Evolutionary conservation across 2,329 filamentous ascomycete species (phyloP).

Genomic region (Nannizziopsis barbatae): DNA sequence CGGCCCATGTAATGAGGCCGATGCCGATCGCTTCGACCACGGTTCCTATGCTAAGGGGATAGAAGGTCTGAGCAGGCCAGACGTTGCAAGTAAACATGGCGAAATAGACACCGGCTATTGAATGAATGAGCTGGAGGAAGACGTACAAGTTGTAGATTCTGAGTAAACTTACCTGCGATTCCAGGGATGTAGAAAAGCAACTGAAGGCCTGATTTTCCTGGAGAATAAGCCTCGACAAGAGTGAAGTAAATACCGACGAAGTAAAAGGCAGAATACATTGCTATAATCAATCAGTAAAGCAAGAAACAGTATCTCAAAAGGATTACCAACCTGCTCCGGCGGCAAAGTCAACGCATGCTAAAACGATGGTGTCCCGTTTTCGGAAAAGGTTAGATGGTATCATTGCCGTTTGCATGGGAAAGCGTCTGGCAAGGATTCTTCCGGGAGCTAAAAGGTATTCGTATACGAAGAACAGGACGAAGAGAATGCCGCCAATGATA

Average conservation of each 20-base stretch:
- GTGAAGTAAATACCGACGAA: constrained; percentile 60
- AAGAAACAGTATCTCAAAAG: constrained; percentile 45
- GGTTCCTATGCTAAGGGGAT: constrained; percentile 46
- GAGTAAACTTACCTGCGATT: constrained; percentile 39
- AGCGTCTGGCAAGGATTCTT: constrained; percentile 36
- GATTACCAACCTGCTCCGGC: constrained; percentile 39
- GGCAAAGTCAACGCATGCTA: constrained; percentile 52
- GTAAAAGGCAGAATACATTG: constrained; percentile 49
- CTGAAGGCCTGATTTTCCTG: constrained; percentile 44
- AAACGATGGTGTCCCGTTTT: constrained; percentile 48
- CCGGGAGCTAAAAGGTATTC: constrained; percentile 46
- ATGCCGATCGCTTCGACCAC: constrained; percentile 49
- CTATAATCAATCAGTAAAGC: constrained; percentile 43
- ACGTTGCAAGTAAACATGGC: constrained; percentile 51
- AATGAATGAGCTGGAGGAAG: constrained; percentile 14
- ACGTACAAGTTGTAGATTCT: neutral
- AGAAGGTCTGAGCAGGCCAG: constrained; percentile 52
- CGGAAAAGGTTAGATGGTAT: constrained; percentile 50
- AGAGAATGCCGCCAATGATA: constrained; percentile 36
- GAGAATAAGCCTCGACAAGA: constrained; percentile 45
- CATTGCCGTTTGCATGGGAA: constrained; percentile 51
- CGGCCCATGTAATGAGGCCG: constrained; percentile 47
- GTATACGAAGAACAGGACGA: constrained; percentile 39
- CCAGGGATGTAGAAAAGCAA: constrained; percentile 56
- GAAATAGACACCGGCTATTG: constrained; percentile 42